A percentile compares a stretch with the other conserved stretches of the same genome.
Conservation (phyloP, 495 filamentous ascomycete genomes). For the Penicillium roqueforti region DNA sequence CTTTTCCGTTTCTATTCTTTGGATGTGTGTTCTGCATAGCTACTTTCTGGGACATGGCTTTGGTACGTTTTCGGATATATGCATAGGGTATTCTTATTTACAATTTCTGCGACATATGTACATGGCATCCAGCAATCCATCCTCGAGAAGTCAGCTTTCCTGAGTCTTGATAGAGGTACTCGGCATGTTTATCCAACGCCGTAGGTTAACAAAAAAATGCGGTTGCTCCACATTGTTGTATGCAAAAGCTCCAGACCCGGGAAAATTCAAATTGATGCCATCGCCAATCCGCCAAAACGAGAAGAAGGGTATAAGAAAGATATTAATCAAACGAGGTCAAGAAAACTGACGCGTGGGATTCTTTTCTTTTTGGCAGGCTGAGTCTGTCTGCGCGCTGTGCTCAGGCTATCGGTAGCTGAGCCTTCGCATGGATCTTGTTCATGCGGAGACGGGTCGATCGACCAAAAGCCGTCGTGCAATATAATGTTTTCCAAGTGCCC, state of each 20-base stretch:
- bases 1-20: constrained; percentile 1
- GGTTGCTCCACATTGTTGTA: not conserved
- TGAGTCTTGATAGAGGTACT: not conserved
- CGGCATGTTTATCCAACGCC: not conserved
- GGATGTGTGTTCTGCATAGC: not conserved
- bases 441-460: constrained; percentile 15
- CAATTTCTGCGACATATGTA: not conserved
- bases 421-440: not conserved
- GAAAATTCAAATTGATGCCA: not conserved
- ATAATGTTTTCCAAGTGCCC: constrained; percentile 31
- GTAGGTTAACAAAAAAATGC: not conserved
- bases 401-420: not conserved
- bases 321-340: constrained; percentile 30
- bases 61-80: not conserved
- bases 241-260: not conserved
- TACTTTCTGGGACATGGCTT: not conserved
- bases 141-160: not conserved
- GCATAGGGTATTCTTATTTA: not conserved
- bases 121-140: not conserved
- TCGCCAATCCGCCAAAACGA: constrained; percentile 3
- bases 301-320: constrained; percentile 1
- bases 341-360: constrained; percentile 35
- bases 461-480: constrained; percentile 35
- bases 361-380: constrained; percentile 30
- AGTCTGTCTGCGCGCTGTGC: not conserved